Evolutionary conservation across 768 basidiomycete species (phyloP).

Genomic region (Tylopilus balloui): DNA sequence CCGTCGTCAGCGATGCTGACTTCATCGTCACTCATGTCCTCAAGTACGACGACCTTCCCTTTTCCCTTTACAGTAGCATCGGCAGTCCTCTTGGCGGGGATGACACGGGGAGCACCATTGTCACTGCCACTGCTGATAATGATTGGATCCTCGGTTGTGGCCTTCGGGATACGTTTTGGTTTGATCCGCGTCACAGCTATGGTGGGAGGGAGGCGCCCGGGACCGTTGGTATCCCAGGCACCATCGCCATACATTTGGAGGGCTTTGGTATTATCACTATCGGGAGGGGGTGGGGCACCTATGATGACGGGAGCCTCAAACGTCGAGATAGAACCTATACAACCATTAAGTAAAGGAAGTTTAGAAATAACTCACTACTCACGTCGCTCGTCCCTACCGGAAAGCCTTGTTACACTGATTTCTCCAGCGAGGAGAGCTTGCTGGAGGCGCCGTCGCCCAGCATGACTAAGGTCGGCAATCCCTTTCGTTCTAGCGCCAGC

Average conservation of each 20-base stretch:
- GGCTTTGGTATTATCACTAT: not conserved
- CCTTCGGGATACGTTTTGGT: not conserved
- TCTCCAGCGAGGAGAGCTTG: not conserved
- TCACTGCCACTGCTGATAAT: conserved; percentile 4
- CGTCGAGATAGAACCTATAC: not conserved
- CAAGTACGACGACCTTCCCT: not conserved
- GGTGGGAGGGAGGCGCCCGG: not conserved
- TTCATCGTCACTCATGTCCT: not conserved
- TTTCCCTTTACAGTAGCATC: not conserved
- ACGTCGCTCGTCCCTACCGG: not conserved
- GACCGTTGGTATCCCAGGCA: not conserved
- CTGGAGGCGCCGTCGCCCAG: not conserved
- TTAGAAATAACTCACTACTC: not conserved
- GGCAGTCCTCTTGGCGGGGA: not conserved
- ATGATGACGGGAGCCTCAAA: not conserved
- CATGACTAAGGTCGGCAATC: not conserved
- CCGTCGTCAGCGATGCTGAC: too few species aligned
- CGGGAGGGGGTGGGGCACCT: not conserved
- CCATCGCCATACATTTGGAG: conserved; percentile 3
- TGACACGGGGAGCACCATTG: not conserved
- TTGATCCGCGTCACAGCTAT: not conserved
- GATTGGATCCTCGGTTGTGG: not conserved
- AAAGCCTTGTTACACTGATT: not conserved
- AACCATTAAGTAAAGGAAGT: not conserved
- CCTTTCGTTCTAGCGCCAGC: not conserved